Evolutionary conservation across 768 basidiomycete species (phyloP).

Genomic region (Leccinum pellstonianum): DNA sequence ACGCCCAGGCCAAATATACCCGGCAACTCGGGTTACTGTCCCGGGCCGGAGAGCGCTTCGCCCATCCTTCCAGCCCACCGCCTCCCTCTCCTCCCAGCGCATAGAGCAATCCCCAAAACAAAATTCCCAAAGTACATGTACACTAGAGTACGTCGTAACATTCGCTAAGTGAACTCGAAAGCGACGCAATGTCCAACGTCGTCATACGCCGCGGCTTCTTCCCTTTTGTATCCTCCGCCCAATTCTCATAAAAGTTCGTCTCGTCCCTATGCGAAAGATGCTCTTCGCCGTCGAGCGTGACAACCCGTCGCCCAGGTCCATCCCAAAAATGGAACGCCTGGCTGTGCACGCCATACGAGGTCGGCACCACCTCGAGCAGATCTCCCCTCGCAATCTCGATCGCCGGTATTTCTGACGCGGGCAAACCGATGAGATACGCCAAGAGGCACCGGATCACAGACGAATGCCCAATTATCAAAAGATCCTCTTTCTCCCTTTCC

Average conservation of each 20-base stretch:
- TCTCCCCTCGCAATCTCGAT: conserved; percentile 97
- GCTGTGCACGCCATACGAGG: conserved; percentile 86
- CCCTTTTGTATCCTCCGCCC: conserved; percentile 72
- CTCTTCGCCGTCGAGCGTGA: conserved; percentile 35
- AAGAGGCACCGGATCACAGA: conserved; percentile 96
- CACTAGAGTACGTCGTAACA: neutral
- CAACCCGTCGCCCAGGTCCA: conserved; percentile 66
- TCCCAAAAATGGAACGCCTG: conserved; percentile 94
- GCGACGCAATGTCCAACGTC: conserved; percentile 30
- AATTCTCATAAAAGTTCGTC: conserved; percentile 87
- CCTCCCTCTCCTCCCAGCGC: too few species aligned
- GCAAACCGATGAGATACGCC: conserved; percentile 89
- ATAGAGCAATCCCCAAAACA: neutral
- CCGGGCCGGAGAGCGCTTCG: too few species aligned
- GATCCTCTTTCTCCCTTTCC: conserved; percentile 90
- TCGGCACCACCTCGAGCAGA: conserved; percentile 88
- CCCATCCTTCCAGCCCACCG: too few species aligned
- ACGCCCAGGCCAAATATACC: too few species aligned
- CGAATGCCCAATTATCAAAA: conserved; percentile 95
- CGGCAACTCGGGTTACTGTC: too few species aligned
- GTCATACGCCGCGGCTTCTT: conserved; percentile 41
- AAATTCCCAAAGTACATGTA: neutral
- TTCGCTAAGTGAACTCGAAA: conserved; percentile 8
- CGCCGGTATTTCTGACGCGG: conserved; percentile 94
- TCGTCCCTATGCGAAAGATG: conserved; percentile 49